Evolutionary conservation across 139 green algal genomes (phyloP).

Genomic region (Coelastrella sp.): DNA sequence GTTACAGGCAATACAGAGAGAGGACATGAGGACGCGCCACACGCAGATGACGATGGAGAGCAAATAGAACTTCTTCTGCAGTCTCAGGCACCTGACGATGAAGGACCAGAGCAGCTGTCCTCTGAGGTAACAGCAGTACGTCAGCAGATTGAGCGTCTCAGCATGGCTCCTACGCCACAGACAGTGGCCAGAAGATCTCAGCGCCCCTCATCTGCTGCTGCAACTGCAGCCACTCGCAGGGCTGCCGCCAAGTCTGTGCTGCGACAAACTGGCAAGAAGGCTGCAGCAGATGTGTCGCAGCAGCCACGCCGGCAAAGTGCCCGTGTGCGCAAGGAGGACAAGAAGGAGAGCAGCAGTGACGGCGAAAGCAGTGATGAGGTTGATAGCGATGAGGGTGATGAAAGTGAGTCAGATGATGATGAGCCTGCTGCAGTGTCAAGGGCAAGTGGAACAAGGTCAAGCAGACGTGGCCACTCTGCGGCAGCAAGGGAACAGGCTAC

Average conservation of each 20-base stretch:
- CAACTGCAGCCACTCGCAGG: background rate
- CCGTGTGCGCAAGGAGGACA: background rate
- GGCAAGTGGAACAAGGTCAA: background rate
- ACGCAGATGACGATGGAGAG: too few relatives aligned
- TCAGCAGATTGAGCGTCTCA: constrained; percentile 14
- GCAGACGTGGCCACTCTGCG: background rate
- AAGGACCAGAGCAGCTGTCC: background rate
- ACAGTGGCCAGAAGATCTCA: background rate
- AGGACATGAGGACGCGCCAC: too few relatives aligned
- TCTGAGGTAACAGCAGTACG: background rate
- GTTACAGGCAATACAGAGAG: constrained; percentile 14
- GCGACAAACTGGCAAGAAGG: background rate
- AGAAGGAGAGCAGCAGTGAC: background rate
- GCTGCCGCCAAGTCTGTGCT: background rate
- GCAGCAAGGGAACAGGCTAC: background rate
- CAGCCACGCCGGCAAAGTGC: background rate
- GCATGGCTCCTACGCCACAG: background rate
- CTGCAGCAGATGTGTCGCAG: background rate
- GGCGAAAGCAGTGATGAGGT: background rate
- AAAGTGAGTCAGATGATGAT: background rate
- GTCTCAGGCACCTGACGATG: constrained; percentile 14
- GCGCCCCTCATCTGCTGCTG: background rate
- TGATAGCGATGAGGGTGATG: background rate
- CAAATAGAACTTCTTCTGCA: constrained; percentile 45
- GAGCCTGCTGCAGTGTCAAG: background rate